A percentile compares a stretch with the other conserved stretches of the same genome.
Evolutionary conservation across 2,329 filamentous ascomycete genomes (phyloP).

Genomic region (Elsinoe fawcettii): DNA sequence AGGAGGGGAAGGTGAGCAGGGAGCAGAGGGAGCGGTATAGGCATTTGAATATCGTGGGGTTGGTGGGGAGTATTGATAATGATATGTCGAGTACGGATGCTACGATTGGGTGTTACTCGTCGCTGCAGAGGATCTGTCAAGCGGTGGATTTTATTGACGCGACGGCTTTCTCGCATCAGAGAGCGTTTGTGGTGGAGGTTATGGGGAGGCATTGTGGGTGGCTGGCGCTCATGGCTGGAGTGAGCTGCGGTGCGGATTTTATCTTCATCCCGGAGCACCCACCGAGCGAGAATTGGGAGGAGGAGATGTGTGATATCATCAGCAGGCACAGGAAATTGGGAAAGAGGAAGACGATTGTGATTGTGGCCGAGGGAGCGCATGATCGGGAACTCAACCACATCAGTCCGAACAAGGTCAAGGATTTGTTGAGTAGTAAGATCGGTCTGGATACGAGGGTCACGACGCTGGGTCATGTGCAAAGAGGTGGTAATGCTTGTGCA

Average conservation of each 20-base stretch:
- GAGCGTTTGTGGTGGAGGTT: conserved; percentile 95
- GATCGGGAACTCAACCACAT: conserved; percentile 81
- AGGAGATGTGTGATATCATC: conserved; percentile 76
- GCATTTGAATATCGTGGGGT: conserved; percentile 88
- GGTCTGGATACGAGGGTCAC: conserved; percentile 88
- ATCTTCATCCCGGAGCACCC: conserved; percentile 96
- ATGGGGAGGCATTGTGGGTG: conserved; percentile 98
- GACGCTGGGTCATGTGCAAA: conserved; percentile 92
- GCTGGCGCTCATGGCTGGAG: conserved; percentile 92
- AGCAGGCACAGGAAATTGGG: conserved; percentile 73
- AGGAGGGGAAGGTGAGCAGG: conserved; percentile 59
- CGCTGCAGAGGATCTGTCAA: conserved; percentile 85
- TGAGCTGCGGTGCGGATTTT: conserved; percentile 91
- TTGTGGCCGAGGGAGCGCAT: conserved; percentile 90
- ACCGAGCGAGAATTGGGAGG: conserved; percentile 76
- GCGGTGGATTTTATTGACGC: conserved; percentile 96
- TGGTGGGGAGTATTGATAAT: conserved; percentile 97
- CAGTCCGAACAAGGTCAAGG: conserved; percentile 70
- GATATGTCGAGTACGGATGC: conserved; percentile 92
- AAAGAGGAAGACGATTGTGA: conserved; percentile 96
- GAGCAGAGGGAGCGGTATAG: conserved; percentile 69
- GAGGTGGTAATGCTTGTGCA: conserved; percentile 83
- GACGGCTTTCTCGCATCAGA: conserved; percentile 85
- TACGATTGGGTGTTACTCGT: conserved; percentile 94
- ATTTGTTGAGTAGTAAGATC: conserved; percentile 74